Percentiles rank a stretch among this genome's conserved stretches.
Evolutionary conservation across 2,329 filamentous ascomycete species (phyloP).

Genomic region (Huntiella decipiens): DNA sequence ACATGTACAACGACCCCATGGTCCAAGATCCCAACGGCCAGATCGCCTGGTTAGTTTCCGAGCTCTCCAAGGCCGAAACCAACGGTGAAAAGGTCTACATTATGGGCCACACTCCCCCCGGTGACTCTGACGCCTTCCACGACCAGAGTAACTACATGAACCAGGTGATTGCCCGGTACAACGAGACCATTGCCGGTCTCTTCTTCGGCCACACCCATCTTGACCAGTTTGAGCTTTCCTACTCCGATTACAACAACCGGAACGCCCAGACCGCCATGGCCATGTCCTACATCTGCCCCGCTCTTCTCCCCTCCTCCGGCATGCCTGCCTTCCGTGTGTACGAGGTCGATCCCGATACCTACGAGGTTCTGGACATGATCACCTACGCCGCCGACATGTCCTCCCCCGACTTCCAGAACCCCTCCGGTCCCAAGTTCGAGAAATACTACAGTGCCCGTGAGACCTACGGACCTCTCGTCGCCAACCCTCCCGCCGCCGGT

Average conservation of each 20-base stretch:
- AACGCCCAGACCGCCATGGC: conserved; percentile 25
- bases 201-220: conserved; percentile 40
- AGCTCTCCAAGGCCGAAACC: conserved; percentile 34
- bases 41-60: conserved; percentile 32
- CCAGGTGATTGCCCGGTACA: conserved; percentile 33
- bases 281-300: conserved; percentile 35
- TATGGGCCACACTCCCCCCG: conserved; percentile 37
- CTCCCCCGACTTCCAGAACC: conserved; percentile 23
- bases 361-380: conserved; percentile 32
- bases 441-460: conserved; percentile 38
- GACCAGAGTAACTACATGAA: conserved; percentile 34
- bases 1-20: conserved; percentile 31
- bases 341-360: conserved; percentile 37
- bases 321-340: conserved; percentile 40
- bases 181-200: conserved; percentile 32
- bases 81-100: conserved; percentile 35
- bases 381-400: conserved; percentile 35
- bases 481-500: conserved; percentile 20
- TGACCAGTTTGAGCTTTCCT: conserved; percentile 37
- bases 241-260: conserved; percentile 26
- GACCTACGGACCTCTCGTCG: conserved; percentile 28
- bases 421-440: conserved; percentile 28
- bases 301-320: conserved; percentile 34
- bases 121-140: conserved; percentile 30
- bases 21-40: conserved; percentile 31